phyloP scores from a whole-genome alignment of 177 flowering plant genomes.

The Vitis hybrid region DNA sequence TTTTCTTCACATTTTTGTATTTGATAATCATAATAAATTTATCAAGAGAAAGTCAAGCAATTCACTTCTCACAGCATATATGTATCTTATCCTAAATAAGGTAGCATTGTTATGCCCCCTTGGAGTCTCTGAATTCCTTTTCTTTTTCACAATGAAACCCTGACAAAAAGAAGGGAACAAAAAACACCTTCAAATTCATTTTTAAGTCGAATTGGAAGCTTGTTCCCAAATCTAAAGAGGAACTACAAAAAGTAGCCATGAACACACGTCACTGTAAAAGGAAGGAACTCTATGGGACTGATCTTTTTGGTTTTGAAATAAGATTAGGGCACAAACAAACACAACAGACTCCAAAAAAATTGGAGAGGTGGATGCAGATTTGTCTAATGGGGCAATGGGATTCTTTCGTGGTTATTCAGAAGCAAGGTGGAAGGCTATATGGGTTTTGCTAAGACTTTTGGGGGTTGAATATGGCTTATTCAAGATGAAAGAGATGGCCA shows the following conservation, averaged over 20 bases:
- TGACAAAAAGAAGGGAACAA: conserved; percentile 30
- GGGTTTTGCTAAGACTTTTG: conserved; percentile 28
- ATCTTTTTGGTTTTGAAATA: conserved; percentile 26
- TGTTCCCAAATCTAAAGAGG: conserved; percentile 17
- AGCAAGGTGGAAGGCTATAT: conserved; percentile 23
- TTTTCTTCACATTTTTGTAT: conserved; percentile 18
- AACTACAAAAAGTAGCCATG: conserved; percentile 13
- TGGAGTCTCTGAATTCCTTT: conserved; percentile 16
- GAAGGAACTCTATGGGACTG: conserved; percentile 17
- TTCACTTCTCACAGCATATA: conserved; percentile 27
- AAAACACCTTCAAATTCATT: conserved; percentile 28
- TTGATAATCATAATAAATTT: conserved; percentile 25
- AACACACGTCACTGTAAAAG: conserved; percentile 8
- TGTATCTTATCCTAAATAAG: conserved; percentile 20
- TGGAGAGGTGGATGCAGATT: conserved; percentile 19
- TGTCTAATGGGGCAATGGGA: conserved; percentile 14
- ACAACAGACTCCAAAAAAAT: conserved; percentile 35
- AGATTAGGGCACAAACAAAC: conserved; percentile 26
- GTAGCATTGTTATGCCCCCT: conserved; percentile 17
- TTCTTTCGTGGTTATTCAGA: conserved; percentile 28
- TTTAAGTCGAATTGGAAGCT: conserved; percentile 27
- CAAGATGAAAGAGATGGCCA: conserved; percentile 32
- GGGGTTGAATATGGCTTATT: conserved; percentile 43
- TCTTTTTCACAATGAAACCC: conserved; percentile 24
- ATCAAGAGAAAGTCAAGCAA: conserved; percentile 26